Base-by-base conservation (phyloP, 1,284 basidiomycete species). In the Sutorius eximius region DNA sequence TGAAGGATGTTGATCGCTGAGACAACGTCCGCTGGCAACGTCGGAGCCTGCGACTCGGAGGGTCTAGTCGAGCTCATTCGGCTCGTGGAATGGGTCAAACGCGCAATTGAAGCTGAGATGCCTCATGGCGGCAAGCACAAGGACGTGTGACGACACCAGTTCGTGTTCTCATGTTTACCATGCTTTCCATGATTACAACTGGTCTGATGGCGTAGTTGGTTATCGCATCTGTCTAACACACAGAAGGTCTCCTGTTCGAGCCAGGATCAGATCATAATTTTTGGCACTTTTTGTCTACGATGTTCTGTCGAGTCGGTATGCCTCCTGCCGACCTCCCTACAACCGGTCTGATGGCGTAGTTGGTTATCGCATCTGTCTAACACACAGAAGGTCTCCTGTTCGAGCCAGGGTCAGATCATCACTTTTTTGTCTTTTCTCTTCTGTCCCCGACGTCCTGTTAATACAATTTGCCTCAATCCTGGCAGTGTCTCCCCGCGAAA, bases 361-460 rank as follows among this genome's bases (percentile, higher is more conserved):
- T 86, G 84, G 85, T 86, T 85, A 85, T 83, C 82, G 81, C 82
- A 82, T 83, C 82, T 84, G 83, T 84, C 83, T 83, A 83, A 82
- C 80, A 82, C 80, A 81, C 78, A 79, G 78, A 81, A 79, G 77
- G 79, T 79, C 79, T 73, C 67, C 78, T 75, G 79, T 80, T 81
- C 79, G 79, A 79, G 56, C 77, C 79, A 75, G 78, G 78, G 60
- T 79, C 76, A 77, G 77, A 66, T 77, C 78, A 45, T 6, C 24
- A 27, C 5, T 27, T 5, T 27, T 27, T 27, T 27, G 24, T 27
- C 24, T 6, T 27, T 24, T 24, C 22, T 24, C 3, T 24, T 5
- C 22, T n/a, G n/a, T n/a, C n/a, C n/a, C n/a, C n/a, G n/a, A n/a
- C n/a, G n/a, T 5, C 22, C 5, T 24, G 22, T 24, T 27, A 27